These are phyloP conservation scores for Schwanniomyces vanrijiae DNA, from an alignment of 805 yeast genomes.

Conservation along the genomic window DNA sequence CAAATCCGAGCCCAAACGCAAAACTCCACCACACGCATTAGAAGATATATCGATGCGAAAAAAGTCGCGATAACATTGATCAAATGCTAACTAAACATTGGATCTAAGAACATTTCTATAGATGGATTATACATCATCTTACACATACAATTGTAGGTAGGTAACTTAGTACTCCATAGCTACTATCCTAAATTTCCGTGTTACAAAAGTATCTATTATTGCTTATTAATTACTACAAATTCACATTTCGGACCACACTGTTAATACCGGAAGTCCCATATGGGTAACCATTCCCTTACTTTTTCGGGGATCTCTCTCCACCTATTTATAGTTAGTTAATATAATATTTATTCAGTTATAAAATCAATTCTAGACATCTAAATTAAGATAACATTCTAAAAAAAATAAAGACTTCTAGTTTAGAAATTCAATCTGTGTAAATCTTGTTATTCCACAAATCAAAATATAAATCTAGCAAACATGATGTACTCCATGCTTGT, in stretches of 20 bases:
- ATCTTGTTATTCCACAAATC: constrained; percentile 48
- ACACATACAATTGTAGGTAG: too few relatives aligned
- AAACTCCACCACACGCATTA: too few relatives aligned
- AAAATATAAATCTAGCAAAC: constrained; percentile 74
- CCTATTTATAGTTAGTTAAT: not conserved
- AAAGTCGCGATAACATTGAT: not conserved
- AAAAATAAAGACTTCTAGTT: not conserved
- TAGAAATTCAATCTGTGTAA: constrained; percentile 3
- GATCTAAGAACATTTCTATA: too few relatives aligned
- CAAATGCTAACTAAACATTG: too few relatives aligned
- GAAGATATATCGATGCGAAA: not conserved
- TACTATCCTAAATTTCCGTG: too few relatives aligned
- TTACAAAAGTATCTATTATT: too few relatives aligned
- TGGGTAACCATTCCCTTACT: not conserved
- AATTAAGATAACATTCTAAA: not conserved
- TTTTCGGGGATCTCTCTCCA: not conserved
- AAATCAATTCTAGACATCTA: not conserved
- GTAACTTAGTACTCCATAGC: too few relatives aligned
- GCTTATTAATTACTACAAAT: too few relatives aligned
- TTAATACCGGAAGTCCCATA: too few relatives aligned
- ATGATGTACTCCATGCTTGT: constrained; percentile 95
- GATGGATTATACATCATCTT: too few relatives aligned
- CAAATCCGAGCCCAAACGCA: not conserved
- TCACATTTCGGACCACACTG: too few relatives aligned
- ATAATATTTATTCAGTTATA: not conserved